Evolutionary conservation across 192 early-diverging fungal species (phyloP).

Genomic region (Obelidium mucronatum): DNA sequence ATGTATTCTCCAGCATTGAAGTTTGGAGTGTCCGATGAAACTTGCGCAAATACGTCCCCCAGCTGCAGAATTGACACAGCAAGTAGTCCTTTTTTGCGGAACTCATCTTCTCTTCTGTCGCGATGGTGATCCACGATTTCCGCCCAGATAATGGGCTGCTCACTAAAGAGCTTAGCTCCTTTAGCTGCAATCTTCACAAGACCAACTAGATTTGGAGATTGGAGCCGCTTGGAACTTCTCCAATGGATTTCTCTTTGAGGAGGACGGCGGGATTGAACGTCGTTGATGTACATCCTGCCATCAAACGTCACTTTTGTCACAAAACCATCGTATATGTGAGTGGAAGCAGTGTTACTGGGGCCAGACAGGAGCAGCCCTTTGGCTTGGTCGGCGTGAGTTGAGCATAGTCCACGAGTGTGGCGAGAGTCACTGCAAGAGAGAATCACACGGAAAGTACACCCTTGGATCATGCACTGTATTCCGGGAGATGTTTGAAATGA

Average conservation of each 20-base stretch:
- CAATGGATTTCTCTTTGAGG: slow-evolving; percentile 44
- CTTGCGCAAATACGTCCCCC: slow-evolving; percentile 22
- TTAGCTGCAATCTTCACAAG: slow-evolving; percentile 32
- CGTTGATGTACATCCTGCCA: slow-evolving; percentile 24
- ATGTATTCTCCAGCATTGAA: slow-evolving; percentile 40
- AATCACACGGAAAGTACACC: slow-evolving; percentile 17
- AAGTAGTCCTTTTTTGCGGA: slow-evolving; percentile 35
- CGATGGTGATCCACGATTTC: slow-evolving; percentile 33
- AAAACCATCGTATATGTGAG: slow-evolving; percentile 45
- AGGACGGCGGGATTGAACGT: slow-evolving; percentile 37
- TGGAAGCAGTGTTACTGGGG: slow-evolving; percentile 23
- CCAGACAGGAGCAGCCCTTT: slow-evolving; percentile 5
- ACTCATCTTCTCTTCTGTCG: slow-evolving; percentile 31
- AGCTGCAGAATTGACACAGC: slow-evolving; percentile 36
- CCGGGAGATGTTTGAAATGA: background rate
- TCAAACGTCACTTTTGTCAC: slow-evolving; percentile 37
- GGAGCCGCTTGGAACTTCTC: slow-evolving; percentile 38
- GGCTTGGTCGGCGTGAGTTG: slow-evolving; percentile 21
- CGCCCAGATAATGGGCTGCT: slow-evolving; percentile 35
- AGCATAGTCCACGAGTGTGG: slow-evolving; percentile 41
- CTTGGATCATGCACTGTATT: slow-evolving; percentile 7
- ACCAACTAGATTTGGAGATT: slow-evolving; percentile 44
- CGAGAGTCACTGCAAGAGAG: slow-evolving; percentile 30
- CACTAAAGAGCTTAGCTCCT: slow-evolving; percentile 6
- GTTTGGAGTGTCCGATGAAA: background rate